These are phyloP conservation scores for Xylaria nigripes DNA, from an alignment of 495 filamentous ascomycete species.

Conservation along the genomic window DNA sequence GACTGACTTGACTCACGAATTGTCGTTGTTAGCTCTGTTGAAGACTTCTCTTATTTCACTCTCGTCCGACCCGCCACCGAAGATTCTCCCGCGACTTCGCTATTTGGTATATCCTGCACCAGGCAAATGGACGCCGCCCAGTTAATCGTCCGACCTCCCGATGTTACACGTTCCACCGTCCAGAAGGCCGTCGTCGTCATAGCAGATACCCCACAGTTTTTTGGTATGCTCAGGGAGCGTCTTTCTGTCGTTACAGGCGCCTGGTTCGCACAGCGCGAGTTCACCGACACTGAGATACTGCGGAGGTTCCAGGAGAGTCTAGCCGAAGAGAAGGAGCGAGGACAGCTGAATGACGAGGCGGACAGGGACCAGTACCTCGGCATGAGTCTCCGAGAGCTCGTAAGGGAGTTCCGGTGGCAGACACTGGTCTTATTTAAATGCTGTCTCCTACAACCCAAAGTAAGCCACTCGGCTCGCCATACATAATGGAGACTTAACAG, in stretches of 20 bases:
- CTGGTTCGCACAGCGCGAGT: slow-evolving; percentile 94
- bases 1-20: slow-evolving; percentile 3
- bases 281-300: slow-evolving; percentile 44
- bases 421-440: slow-evolving; percentile 91
- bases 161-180: slow-evolving; percentile 91
- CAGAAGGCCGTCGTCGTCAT: slow-evolving; percentile 99
- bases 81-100: slow-evolving; percentile 59
- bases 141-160: slow-evolving; percentile 67
- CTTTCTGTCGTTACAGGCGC: slow-evolving; percentile 82
- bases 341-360: slow-evolving; percentile 57
- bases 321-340: slow-evolving; percentile 50
- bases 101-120: slow-evolving; percentile 95
- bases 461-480: slow-evolving; percentile 25
- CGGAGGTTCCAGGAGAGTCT: slow-evolving; percentile 89
- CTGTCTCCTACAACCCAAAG: slow-evolving; percentile 89
- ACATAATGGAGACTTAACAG: background rate
- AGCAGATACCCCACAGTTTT: slow-evolving; percentile 75
- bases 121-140: slow-evolving; percentile 76
- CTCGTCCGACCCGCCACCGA: slow-evolving; percentile 60
- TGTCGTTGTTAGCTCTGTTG: slow-evolving; percentile 54
- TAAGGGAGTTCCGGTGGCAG: slow-evolving; percentile 89
- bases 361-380: slow-evolving; percentile 83
- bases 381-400: slow-evolving; percentile 83
- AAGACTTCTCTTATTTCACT: slow-evolving; percentile 99
- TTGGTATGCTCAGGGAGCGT: slow-evolving; percentile 73